Evolutionary conservation across 2,329 filamentous ascomycete species (phyloP), one percentile per base, ranked within the genome.

Genomic region (Claviceps sp.): DNA sequence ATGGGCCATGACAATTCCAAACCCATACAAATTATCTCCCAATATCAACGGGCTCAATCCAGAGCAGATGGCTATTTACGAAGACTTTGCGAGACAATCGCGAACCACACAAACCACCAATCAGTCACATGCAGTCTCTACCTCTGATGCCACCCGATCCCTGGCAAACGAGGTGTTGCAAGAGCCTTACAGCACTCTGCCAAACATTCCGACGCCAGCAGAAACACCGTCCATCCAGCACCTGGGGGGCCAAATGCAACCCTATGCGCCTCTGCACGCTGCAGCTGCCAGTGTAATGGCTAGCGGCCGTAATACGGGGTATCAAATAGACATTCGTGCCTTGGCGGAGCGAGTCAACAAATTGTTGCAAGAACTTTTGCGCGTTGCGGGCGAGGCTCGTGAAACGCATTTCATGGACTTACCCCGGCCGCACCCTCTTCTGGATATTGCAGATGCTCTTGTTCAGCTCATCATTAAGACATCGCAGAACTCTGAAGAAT

Each of bases 1-100:
- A 49, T 98, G 91, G 89, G 87, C 90, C 7, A 85, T 89, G 69
- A 90, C 89, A 43, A 95, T 98, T 56, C 91, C 91, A 0, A 87
- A 93, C 59, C 93, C 93, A 0, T 98, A 89, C 71, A 89, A 93
- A 61, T 80, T 96, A 59, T 84, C 85, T 40, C 84, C 88, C 13
- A 78, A 66, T 54, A 62, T 73, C 52, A 67, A 68, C 49, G 91
- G 91, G 4, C 72, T 98, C 49, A 97, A 95, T 62, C 77, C 85
- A 24, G 89, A 96, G 61, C 93, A 98, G 62, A 81, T 97, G 72
- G 87, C 87, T 11, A 94, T 98, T 26, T 98, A 98, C 62, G 90
- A 97, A 62, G 90, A 97, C 56, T 98, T 98, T 66, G 89, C 88
- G 9, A 79, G 89, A 52, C 89, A 95, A 64, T 84, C 88, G 30